Evolutionary conservation across 2,329 filamentous ascomycete species (phyloP).

Genomic region (Clarireedia homoeocarpa): DNA sequence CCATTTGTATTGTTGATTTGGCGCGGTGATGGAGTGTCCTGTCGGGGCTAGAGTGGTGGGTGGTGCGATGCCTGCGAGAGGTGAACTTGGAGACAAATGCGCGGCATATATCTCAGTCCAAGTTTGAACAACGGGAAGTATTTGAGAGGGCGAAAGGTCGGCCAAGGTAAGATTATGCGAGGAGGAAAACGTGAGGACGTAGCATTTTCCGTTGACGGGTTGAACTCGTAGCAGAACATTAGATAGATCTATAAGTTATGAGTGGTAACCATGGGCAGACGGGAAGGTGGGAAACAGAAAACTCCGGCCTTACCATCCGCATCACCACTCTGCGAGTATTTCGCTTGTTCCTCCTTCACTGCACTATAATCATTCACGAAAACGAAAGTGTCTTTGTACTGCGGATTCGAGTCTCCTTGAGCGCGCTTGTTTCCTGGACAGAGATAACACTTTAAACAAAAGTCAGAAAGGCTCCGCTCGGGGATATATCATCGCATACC

Average conservation of each 20-base stretch:
- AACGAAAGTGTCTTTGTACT: conserved; percentile 80
- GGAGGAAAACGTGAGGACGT: conserved; percentile 90
- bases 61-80: conserved; percentile 40
- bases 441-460: conserved; percentile 67
- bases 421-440: conserved; percentile 89
- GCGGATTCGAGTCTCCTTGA: conserved; percentile 76
- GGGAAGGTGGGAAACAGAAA: conserved; percentile 1
- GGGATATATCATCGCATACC: conserved; percentile 33
- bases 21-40: conserved; percentile 38
- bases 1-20: conserved; percentile 76
- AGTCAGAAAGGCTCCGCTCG: conserved; percentile 11
- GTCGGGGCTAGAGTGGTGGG: conserved; percentile 36
- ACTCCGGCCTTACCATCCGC: conserved; percentile 16
- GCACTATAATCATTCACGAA: conserved; percentile 98
- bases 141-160: conserved; percentile 71
- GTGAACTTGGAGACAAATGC: conserved; percentile 66
- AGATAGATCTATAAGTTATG: conserved; percentile 49
- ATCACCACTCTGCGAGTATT: conserved; percentile 48
- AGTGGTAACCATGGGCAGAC: conserved; percentile 2
- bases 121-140: conserved; percentile 74
- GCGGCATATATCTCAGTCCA: conserved; percentile 88
- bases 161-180: conserved; percentile 88
- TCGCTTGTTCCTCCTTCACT: conserved; percentile 85
- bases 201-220: conserved; percentile 89
- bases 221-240: conserved; percentile 73